Base-by-base conservation (phyloP, 1,139 yeast species). In the Geotrichum citri-aurantii region DNA sequence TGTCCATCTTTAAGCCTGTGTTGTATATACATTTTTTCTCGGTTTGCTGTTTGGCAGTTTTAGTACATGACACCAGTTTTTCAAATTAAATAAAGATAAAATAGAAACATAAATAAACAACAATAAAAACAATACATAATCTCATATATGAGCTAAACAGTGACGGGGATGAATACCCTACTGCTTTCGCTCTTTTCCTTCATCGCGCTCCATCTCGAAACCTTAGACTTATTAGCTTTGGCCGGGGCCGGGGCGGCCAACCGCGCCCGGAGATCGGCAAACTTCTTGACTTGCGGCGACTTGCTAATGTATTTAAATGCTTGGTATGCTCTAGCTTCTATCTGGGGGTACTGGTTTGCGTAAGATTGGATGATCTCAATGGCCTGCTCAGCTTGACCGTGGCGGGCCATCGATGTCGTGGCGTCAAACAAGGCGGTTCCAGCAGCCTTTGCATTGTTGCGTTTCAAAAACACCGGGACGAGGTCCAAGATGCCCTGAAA, bases 341-440 rank as follows among this genome's bases (percentile, higher is more conserved):
- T 65, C 21, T 58, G 53, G 12, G 59, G 42, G 21, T 52, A 46
- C 31, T 26, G 44, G 29, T 31, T 26, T 19, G 31, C 44, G 17
- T 27, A 44, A n/a, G 29, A n/a, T 8, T 33, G 21, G 8, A 68
- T 56, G 5, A 68, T 61, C 21, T 63, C 65, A 29, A 65, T 52
- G 1, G 70, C 68, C 23, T 62, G 65, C 8, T 58, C 62, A n/a
- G 60, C 21, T 21, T 55, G 50, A 2, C 65, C 65, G 19, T 40
- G 29, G 33, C 60, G 54, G 7, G 63, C 63, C 49, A 59, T 56
- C 3, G 62, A 63, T 47, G 59, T 56, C 27, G 61, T 58, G 27
- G 64, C 63, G 40, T 51, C 49, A 21, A 50, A 47, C 1, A 63
- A 47, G n/a, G 55, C 57, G 10, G 52, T 19, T n/a, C 61, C 46